Evolutionary conservation across 2,329 filamentous ascomycete species (phyloP), one percentile per base, ranked within the genome.

Genomic region (Claviceps quebecensis): DNA sequence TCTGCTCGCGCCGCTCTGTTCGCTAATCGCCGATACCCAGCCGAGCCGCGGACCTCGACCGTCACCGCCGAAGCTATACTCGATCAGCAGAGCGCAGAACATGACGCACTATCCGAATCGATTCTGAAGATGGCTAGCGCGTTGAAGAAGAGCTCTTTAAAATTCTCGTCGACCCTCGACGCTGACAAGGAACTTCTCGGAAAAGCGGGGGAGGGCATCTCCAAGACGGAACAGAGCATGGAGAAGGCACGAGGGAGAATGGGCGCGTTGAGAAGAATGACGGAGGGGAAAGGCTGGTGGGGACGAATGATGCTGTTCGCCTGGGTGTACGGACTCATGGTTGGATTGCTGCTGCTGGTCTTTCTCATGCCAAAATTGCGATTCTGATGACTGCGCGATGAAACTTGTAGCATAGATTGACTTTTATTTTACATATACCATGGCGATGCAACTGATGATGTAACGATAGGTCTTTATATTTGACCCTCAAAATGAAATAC

Each of bases 231-330:
- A 53, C 69, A 75, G 45, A 83, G 83, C 17, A 84, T 97, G 77
- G 83, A 89, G 54, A 78, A 80, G 1, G 88, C 90, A 3, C 80
- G 81, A 50, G 78, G 80, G 56, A 73, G 81, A 56, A 94, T 97
- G 87, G 84, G 86, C 1, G 75, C 78, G 60, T 66, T 97, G 63
- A 74, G 80, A 58, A 76, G 76, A 49, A 88, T 95, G 81, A 88
- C 84, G 16, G 91, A 96, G 70, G 90, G 89, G 3, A 83, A 84
- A 63, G 89, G 89, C 0, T 94, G 86, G 85, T 88, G 78, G 80
- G 89, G 85, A 5, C 72, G 90, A 49, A 78, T 95, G 72, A 74
- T 91, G 68, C 72, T 96, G 54, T 95, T 93, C 71, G 84, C 74
- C 40, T 85, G 87, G 76, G 89, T 96, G 47, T 86, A 83, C 60